Evolutionary conservation across 2,329 filamentous ascomycete species (phyloP), one percentile per base, ranked within the genome.

Genomic region (Gliomastix tumulicola): DNA sequence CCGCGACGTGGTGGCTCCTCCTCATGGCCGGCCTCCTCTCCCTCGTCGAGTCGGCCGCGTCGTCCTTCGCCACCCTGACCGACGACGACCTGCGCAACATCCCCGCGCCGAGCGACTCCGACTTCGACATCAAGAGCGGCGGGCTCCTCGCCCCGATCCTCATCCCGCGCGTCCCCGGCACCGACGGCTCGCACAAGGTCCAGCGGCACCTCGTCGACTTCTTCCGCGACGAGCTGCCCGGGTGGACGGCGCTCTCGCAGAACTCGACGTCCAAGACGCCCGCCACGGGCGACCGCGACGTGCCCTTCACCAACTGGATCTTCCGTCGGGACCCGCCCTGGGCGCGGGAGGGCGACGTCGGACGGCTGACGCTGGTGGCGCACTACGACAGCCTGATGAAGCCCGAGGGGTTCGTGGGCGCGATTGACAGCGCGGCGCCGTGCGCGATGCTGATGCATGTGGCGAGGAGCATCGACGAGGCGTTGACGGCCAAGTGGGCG

Each of bases 381-480:
- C 92, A 98, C 56, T 97, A 95, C 57, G 92, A 98, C 51, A 89
- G 81, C 55, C 84, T 94, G 61, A 71, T 84, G 40, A 69, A 68
- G 19, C 90, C 89, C 0, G 65, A 80, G 42, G 90, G 88, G 1
- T 98, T 98, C 56, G 84, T 98, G 40, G 92, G 92, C 1, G 92
- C 90, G 1, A 94, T 79, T 12, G 92, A 98, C 55, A 95, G 88
- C 49, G 92, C 92, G 2, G 92, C 86, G 15, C 89, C 92, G 9
- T 97, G 90, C 59, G 92, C 92, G 0, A 88, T 97, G 72, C 70
- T 98, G 40, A 74, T 98, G 76, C 86, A 95, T 56, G 79, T 83
- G 11, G 86, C 89, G 43, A 72, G 82, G 46, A 85, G 79, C 44
- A 76, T 98, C 32, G 89, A 97, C 51, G 71, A 66, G 2, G 87